These are phyloP conservation scores for Ascochyta viciae-villosae DNA, from an alignment of 2,329 filamentous ascomycete species.

Conservation along the genomic window DNA sequence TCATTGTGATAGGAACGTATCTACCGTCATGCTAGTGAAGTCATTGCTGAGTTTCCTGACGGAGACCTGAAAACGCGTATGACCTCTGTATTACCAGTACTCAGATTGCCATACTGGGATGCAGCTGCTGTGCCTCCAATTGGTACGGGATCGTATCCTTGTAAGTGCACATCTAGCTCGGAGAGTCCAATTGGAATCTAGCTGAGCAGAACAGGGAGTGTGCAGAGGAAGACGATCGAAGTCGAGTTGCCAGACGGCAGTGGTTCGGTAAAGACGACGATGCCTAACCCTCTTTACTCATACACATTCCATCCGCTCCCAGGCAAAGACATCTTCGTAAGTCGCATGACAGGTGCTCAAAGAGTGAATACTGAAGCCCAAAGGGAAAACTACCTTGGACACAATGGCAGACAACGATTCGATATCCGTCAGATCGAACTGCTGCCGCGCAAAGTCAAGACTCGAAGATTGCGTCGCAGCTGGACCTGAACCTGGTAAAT, in stretches of 20 bases:
- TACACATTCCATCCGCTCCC: slow-evolving; percentile 59
- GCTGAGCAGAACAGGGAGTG: slow-evolving; percentile 23
- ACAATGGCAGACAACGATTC: slow-evolving; percentile 53
- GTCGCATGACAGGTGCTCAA: not conserved
- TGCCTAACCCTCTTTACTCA: slow-evolving; percentile 53
- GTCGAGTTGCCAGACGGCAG: slow-evolving; percentile 43
- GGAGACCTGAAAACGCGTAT: slow-evolving; percentile 48
- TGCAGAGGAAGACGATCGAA: slow-evolving; percentile 43
- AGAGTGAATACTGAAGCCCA: not conserved
- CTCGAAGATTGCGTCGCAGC: slow-evolving; percentile 34
- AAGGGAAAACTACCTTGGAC: slow-evolving; percentile 25
- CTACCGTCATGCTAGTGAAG: slow-evolving; percentile 47
- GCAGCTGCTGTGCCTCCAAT: slow-evolving; percentile 50
- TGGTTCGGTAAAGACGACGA: slow-evolving; percentile 19
- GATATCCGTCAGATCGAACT: slow-evolving; percentile 23
- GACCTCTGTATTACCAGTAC: slow-evolving; percentile 43
- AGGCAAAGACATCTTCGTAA: slow-evolving; percentile 16
- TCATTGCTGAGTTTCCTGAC: slow-evolving; percentile 48
- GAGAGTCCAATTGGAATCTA: not conserved
- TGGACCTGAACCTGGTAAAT: slow-evolving; percentile 72
- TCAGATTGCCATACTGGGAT: slow-evolving; percentile 56
- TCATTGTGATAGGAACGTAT: slow-evolving; percentile 48
- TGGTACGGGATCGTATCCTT: slow-evolving; percentile 45
- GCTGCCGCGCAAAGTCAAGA: slow-evolving; percentile 33
- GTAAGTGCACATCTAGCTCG: not conserved